These are phyloP conservation scores for Ophiostoma pallidulum DNA, from an alignment of 2,329 filamentous ascomycete genomes.

Conservation along the genomic window DNA sequence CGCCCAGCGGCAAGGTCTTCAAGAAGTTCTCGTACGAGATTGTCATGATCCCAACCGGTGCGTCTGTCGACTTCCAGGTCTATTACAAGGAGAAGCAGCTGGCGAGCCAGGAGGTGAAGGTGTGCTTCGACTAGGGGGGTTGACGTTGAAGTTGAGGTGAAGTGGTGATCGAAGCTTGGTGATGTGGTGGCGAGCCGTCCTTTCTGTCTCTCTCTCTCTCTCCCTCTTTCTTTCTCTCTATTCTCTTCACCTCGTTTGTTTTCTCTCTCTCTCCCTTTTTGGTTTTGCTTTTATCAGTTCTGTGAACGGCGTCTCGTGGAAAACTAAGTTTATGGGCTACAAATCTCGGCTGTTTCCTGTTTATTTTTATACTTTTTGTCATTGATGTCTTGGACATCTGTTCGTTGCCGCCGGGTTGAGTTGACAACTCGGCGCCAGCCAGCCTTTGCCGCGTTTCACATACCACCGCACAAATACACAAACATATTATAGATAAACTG, in stretches of 20 bases:
- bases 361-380: too few species aligned
- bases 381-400: too few species aligned
- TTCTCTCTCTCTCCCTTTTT: background rate
- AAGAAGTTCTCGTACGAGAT: constrained; percentile 10
- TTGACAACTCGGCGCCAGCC: too few species aligned
- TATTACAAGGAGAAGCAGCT: constrained; percentile 8
- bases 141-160: too few species aligned
- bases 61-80: constrained; percentile 10
- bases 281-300: background rate
- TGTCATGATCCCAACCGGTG: constrained; percentile 13
- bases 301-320: background rate
- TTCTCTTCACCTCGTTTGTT: background rate
- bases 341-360: too few species aligned
- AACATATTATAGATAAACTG: too few species aligned
- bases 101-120: constrained; percentile 8
- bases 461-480: too few species aligned
- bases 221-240: background rate
- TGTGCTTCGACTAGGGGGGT: constrained; percentile 5
- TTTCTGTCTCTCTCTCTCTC: background rate
- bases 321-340: too few species aligned
- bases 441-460: too few species aligned
- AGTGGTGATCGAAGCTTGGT: too few species aligned
- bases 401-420: too few species aligned
- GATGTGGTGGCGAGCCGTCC: too few species aligned
- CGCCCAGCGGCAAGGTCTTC: constrained; percentile 7